phyloP scores from a whole-genome alignment of 140 eudicot genomes.

The Flaveria floridana region DNA sequence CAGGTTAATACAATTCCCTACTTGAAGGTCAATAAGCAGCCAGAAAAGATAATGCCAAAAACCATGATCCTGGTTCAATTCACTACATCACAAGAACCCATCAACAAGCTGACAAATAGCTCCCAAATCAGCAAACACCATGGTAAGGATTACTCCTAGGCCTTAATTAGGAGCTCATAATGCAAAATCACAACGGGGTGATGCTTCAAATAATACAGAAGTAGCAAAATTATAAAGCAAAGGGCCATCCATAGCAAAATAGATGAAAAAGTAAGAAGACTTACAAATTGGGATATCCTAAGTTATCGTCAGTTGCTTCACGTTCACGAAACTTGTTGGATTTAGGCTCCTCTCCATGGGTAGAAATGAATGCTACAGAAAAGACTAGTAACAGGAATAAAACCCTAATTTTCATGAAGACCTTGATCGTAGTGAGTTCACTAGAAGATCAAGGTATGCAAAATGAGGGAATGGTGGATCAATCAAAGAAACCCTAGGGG shows the following conservation, averaged over 20 bases:
- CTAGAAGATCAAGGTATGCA: slow-evolving; percentile 23
- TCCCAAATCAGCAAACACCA: slow-evolving; percentile 24
- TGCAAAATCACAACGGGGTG: slow-evolving; percentile 8
- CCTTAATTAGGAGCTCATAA: slow-evolving; percentile 12
- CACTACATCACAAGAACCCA: too few species aligned
- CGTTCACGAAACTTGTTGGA: slow-evolving; percentile 86
- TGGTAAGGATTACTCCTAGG: slow-evolving; percentile 26
- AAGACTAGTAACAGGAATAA: slow-evolving; percentile 36
- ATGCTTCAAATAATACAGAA: neutral
- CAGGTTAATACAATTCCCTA: neutral
- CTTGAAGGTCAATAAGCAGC: neutral
- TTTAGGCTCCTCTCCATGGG: slow-evolving; percentile 47
- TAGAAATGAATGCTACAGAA: slow-evolving; percentile 26
- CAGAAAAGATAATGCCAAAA: neutral
- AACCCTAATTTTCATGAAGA: slow-evolving; percentile 46
- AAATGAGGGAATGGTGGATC: slow-evolving; percentile 26
- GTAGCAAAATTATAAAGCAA: slow-evolving; percentile 15
- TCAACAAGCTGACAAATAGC: neutral
- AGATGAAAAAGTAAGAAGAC: slow-evolving; percentile 24
- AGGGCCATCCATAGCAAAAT: neutral
- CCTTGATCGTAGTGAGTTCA: slow-evolving; percentile 31
- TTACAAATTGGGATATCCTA: slow-evolving; percentile 83
- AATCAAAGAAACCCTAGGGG: slow-evolving; percentile 20
- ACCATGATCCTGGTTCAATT: slow-evolving; percentile 9
- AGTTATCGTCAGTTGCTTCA: slow-evolving; percentile 82